Conservation (phyloP, 495 filamentous ascomycete genomes). For the Chlorociboria aeruginascens region DNA sequence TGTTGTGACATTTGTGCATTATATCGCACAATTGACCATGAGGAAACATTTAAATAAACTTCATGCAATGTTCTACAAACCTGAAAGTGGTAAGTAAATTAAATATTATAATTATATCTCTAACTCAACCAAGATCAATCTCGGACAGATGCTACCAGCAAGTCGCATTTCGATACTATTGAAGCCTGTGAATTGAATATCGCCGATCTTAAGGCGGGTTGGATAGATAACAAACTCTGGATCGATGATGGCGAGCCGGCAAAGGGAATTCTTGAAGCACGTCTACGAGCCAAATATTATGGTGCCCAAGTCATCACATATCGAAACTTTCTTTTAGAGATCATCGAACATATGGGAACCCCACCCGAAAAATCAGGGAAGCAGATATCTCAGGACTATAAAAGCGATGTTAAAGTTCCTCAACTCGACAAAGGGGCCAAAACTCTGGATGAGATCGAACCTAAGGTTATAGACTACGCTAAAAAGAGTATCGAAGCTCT, state of each 20-base stretch:
- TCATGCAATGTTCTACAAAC: slow-evolving; percentile 69
- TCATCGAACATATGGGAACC: slow-evolving; percentile 28
- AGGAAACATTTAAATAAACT: slow-evolving; percentile 76
- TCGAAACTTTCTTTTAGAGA: slow-evolving; percentile 64
- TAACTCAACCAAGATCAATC: background rate
- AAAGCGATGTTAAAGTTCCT: slow-evolving; percentile 22
- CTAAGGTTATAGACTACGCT: slow-evolving; percentile 40
- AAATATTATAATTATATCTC: background rate
- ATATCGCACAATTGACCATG: slow-evolving; percentile 74
- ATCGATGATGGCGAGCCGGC: slow-evolving; percentile 54
- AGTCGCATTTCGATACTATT: slow-evolving; percentile 26
- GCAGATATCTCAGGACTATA: slow-evolving; percentile 6
- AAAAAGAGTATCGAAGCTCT: slow-evolving; percentile 54
- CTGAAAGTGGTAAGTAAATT: slow-evolving; percentile 18
- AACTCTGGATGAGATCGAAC: slow-evolving; percentile 26
- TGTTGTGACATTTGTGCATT: slow-evolving; percentile 58
- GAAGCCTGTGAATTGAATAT: slow-evolving; percentile 37
- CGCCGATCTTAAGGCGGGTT: slow-evolving; percentile 23
- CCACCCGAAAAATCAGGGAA: background rate
- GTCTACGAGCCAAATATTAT: slow-evolving; percentile 88
- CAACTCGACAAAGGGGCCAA: slow-evolving; percentile 15
- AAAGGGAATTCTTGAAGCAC: slow-evolving; percentile 66
- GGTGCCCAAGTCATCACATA: slow-evolving; percentile 85
- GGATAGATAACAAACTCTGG: slow-evolving; percentile 44
- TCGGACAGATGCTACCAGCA: slow-evolving; percentile 2